These are phyloP conservation scores for Stagonosporopsis chrysanthemi DNA, from an alignment of 2,329 filamentous ascomycete genomes.

Conservation along the genomic window DNA sequence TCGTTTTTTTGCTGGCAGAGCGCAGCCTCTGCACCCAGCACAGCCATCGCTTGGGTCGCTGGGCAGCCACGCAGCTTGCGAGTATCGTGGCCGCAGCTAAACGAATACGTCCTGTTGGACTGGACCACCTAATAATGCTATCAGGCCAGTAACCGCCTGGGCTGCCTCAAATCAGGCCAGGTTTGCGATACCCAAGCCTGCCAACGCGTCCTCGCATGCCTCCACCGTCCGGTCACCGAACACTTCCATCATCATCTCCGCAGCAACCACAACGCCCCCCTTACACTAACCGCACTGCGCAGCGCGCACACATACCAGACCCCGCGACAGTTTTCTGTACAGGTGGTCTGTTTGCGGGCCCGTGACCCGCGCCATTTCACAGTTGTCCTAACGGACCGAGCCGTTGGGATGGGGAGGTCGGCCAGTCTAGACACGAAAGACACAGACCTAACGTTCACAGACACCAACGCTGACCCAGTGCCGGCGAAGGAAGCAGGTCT, in stretches of 20 bases:
- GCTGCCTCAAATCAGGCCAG: constrained; percentile 11
- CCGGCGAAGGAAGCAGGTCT: constrained; percentile 9
- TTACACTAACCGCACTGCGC: constrained; percentile 8
- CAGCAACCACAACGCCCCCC: constrained; percentile 16
- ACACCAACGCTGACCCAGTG: constrained; percentile 8
- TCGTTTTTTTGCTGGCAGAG: too few species aligned
- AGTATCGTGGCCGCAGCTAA: constrained; percentile 2
- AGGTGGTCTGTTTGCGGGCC: constrained; percentile 10
- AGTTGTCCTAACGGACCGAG: constrained; percentile 14
- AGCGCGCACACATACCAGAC: constrained; percentile 11
- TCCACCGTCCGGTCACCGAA: constrained; percentile 12
- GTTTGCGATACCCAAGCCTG: constrained; percentile 18
- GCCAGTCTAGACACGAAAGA: constrained; percentile 14
- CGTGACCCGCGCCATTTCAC: constrained; percentile 12
- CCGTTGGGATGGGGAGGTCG: constrained; percentile 14
- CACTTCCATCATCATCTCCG: constrained; percentile 4
- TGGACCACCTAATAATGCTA: neutral
- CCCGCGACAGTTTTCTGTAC: constrained; percentile 9
- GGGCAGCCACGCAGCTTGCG: constrained; percentile 16
- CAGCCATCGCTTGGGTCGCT: neutral
- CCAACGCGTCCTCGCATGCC: constrained; percentile 19
- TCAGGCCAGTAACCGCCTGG: constrained; percentile 10
- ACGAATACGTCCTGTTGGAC: neutral
- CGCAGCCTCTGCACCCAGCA: neutral
- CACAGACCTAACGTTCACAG: constrained; percentile 15